Evolutionary conservation across 1,284 basidiomycete species (phyloP).

Genomic region (Cryptococcus sp.): DNA sequence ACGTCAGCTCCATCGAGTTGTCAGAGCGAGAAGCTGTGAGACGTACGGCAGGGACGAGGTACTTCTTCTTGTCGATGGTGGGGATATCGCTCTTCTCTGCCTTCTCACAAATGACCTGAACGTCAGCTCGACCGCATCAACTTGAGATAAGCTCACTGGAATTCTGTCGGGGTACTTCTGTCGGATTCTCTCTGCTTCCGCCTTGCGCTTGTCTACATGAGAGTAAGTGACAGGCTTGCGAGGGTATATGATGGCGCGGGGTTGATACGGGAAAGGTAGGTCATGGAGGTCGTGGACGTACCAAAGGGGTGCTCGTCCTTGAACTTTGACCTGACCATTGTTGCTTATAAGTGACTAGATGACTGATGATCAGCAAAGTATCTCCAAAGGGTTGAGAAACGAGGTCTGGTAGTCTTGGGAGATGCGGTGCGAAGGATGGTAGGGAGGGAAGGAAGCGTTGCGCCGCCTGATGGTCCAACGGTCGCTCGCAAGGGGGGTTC

Average conservation of each 20-base stretch:
- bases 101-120: conserved; percentile 98
- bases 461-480: not conserved
- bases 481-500: not conserved
- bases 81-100: conserved; percentile 98
- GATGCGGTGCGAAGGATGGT: not conserved
- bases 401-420: not conserved
- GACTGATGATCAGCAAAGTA: no score
- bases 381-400: no score
- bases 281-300: conserved; percentile 48
- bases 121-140: not conserved
- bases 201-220: conserved; percentile 88
- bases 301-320: conserved; percentile 99
- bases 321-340: conserved; percentile 97
- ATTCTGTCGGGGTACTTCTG: conserved; percentile 99
- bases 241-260: not conserved
- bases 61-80: conserved; percentile 99
- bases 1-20: not conserved
- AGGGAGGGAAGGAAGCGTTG: not conserved
- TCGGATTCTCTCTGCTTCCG: conserved; percentile 84
- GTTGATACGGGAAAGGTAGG: no score
- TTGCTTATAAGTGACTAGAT: conserved; percentile 17
- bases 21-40: not conserved
- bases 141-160: conserved; percentile 59
- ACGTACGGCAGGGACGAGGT: conserved; percentile 86
- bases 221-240: not conserved